Conservation (phyloP, 441 rosid genomes). For the Pelargonium cotyledonis region DNA sequence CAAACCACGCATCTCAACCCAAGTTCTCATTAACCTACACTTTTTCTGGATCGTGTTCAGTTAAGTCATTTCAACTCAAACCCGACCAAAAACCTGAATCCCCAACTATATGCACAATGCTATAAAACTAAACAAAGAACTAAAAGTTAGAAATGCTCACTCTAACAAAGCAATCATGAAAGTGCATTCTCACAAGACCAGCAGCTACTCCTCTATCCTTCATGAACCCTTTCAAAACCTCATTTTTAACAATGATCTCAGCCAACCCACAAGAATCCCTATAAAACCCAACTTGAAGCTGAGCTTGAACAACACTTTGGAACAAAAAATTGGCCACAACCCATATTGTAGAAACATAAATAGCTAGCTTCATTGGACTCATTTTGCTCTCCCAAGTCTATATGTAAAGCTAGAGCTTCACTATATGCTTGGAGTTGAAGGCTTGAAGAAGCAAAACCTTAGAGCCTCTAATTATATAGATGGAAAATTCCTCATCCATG, state of each 20-base stretch:
- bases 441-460: not conserved
- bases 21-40: no score
- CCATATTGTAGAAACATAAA: not conserved
- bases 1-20: no score
- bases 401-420: not conserved
- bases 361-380: not conserved
- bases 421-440: not conserved
- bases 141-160: slow-evolving; percentile 16
- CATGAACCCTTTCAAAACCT: slow-evolving; percentile 26
- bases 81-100: not conserved
- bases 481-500: not conserved
- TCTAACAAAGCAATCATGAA: slow-evolving; percentile 55
- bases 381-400: not conserved
- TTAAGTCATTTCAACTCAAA: no score
- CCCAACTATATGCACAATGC: not conserved
- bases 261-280: slow-evolving; percentile 24
- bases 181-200: slow-evolving; percentile 48
- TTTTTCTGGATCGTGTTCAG: no score
- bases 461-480: not conserved
- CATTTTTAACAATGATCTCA: slow-evolving; percentile 35
- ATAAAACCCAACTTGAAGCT: slow-evolving; percentile 45
- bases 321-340: slow-evolving; percentile 5
- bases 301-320: slow-evolving; percentile 22
- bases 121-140: slow-evolving; percentile 10
- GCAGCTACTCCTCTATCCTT: slow-evolving; percentile 38